Evolutionary conservation across 2,329 filamentous ascomycete species (phyloP).

Genomic region (Colletotrichum godetiae): DNA sequence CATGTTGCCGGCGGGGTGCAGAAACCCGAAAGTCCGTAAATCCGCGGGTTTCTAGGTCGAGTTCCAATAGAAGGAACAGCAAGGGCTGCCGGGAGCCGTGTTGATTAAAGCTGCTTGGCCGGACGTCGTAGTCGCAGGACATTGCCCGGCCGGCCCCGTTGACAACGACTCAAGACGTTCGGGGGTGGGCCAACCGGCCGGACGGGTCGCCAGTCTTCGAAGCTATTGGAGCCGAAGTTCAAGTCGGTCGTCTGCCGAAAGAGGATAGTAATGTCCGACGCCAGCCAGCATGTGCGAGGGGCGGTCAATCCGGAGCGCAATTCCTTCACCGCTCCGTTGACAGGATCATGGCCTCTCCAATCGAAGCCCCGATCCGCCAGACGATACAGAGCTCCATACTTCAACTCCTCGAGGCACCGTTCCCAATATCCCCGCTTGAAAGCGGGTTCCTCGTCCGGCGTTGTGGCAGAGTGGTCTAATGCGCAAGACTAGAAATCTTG

Average conservation of each 20-base stretch:
- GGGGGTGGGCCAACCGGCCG: neutral
- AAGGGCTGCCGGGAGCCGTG: neutral
- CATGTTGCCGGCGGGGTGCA: neutral
- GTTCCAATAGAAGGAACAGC: neutral
- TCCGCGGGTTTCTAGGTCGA: neutral
- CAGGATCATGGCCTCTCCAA: neutral
- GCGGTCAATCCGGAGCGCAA: neutral
- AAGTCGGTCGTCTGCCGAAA: neutral
- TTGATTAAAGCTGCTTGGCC: neutral
- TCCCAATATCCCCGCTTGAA: neutral
- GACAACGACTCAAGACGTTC: neutral
- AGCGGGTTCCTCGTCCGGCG: constrained; percentile 8
- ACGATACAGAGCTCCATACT: neutral
- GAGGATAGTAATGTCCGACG: neutral
- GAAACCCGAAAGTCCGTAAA: constrained; percentile 11
- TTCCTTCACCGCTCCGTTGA: neutral
- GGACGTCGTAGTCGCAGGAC: neutral
- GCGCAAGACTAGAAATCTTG: constrained; percentile 36
- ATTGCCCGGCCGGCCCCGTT: neutral
- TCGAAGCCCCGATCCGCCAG: neutral
- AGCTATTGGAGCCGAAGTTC: neutral
- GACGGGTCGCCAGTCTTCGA: neutral
- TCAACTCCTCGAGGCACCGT: neutral
- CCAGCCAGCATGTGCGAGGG: neutral
- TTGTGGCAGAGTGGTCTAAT: constrained; percentile 37